These are phyloP conservation scores for Suhomyces maxii DNA, from an alignment of 1,139 yeast species.

Conservation along the genomic window DNA sequence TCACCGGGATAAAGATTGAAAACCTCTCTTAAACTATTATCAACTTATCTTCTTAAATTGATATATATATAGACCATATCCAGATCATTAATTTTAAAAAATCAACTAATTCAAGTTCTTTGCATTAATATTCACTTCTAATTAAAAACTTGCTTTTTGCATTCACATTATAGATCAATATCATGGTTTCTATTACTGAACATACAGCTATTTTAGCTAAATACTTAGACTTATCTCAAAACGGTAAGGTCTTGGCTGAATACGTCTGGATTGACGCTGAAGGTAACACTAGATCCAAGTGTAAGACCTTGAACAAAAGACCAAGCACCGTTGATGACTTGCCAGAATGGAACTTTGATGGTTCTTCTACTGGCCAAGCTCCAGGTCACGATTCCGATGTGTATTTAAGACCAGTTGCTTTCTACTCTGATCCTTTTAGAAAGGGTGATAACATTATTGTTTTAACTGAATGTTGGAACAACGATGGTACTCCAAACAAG, in stretches of 20 bases:
- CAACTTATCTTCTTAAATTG: not conserved
- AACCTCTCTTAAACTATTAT: not conserved
- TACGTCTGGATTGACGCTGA: slow-evolving; percentile 97
- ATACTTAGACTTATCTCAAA: slow-evolving; percentile 81
- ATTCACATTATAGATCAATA: slow-evolving; percentile 3
- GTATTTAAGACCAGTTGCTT: slow-evolving; percentile 90
- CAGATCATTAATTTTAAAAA: not conserved
- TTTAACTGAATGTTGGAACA: slow-evolving; percentile 95
- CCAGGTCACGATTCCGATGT: slow-evolving; percentile 97
- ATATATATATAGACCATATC: slow-evolving; percentile 1
- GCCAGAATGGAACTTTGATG: slow-evolving; percentile 99
- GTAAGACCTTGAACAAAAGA: slow-evolving; percentile 74
- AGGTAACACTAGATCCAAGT: slow-evolving; percentile 91
- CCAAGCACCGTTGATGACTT: slow-evolving; percentile 78
- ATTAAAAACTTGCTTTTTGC: not conserved
- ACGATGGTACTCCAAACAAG: slow-evolving; percentile 98
- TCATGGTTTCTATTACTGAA: slow-evolving; percentile 52
- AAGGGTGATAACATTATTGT: slow-evolving; percentile 96
- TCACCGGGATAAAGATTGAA: slow-evolving; percentile 2
- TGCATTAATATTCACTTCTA: slow-evolving; percentile 1
- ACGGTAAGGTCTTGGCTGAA: slow-evolving; percentile 88
- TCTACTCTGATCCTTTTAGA: slow-evolving; percentile 96
- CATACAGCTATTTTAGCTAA: slow-evolving; percentile 77
- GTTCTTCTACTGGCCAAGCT: slow-evolving; percentile 98
- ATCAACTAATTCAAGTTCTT: slow-evolving; percentile 2